Base-by-base conservation (phyloP, 1,139 yeast genomes). In the Nakaseomyces kungkrabaensis region DNA sequence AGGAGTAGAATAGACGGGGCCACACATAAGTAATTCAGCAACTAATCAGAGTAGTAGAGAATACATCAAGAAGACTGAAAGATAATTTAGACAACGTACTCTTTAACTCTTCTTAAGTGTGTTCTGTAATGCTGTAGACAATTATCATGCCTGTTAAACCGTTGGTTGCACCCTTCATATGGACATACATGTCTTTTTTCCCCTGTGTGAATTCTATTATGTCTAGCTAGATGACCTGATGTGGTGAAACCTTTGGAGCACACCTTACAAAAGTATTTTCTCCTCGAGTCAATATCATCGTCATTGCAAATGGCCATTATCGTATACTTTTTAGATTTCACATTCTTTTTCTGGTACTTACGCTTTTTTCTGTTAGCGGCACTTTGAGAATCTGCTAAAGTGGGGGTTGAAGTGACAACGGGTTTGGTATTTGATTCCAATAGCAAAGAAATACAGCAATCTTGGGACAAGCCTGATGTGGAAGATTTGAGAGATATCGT, bases 111-210 rank as follows among this genome's bases (percentile, higher is more conserved):
- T 41, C 51, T 57, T 34, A 63, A 47, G 65, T 88, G 96, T 3
- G 95, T 87, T 62, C 88, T 79, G 67, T 78, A 85, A 65, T 89
- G 97, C 66, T 89, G 96, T 83, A 86, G 85, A 68, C 96, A 88
- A 66, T 89, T 89, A 66, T 89, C 97, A 65, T 88, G 96, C 60
- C 97, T 77, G 45, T 96, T 89, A 66, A 89, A 89, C 48, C 89
- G 71, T 27, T 95, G 94, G 11, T 74, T 79, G 68, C 97, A 89
- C 10, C 84, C 82, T 25, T 85, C 85, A 70, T 77, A 80, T 0
- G 95, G 95, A 67, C 97, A 89, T 17, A 73, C 71, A 66, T 87
- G 95, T 59, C 85, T 87, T 60, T 90, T 78, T 59, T 88, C 96
- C 24, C 97, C 97, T 1, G 96, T 88, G 66, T 89, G 97, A 46